Base-by-base conservation (phyloP, 306 rosid genomes). In the Pyrus betulifolia region DNA sequence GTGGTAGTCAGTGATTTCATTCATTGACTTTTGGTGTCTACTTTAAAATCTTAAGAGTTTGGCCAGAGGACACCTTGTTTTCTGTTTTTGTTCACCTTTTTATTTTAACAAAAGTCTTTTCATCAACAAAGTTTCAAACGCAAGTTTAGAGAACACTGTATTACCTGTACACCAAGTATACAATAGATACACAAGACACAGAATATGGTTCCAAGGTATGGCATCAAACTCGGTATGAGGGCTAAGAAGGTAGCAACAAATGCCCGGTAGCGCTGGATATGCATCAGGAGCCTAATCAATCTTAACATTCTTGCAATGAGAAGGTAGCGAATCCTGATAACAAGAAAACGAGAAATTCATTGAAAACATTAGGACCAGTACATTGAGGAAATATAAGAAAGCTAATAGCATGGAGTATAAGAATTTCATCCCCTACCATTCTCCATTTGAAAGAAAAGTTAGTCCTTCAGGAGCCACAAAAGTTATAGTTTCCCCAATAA, bases 211-310 rank as follows among this genome's bases (percentile, higher is more conserved):
- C 99, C 99, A 15, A 95, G 87, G 84, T 92, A 95, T 25, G 99
- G 99, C 99, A 92, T 95, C 87, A 95, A 85, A 84, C 99, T 95
- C 22, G 99, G 99, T 78, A 95, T 88, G 76, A 95, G 99, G 49
- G 96, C 85, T 76, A 95, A 79, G 79, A 95, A 95, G 55, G 99
- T 95, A 35, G 97, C 97, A 66, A 95, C 84, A 85, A 95, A 95
- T 44, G 93, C 96, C 77, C 93, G 91, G 84, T 86, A 95, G 62
- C 85, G 91, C 87, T 81, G 18, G 76, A 95, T 96, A 74, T 95
- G 22, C 96, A 95, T 90, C 82, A 95, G 91, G 76, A 95, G 83
- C 90, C 97, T 88, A 83, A 95, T 84, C 89, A 95, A 73, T 74
- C 99, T 86, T 75, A 95, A 81, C 97, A 95, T 45, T 89, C 99